phyloP scores from a whole-genome alignment of 2,329 filamentous ascomycete species.

The Penicillium sp. region DNA sequence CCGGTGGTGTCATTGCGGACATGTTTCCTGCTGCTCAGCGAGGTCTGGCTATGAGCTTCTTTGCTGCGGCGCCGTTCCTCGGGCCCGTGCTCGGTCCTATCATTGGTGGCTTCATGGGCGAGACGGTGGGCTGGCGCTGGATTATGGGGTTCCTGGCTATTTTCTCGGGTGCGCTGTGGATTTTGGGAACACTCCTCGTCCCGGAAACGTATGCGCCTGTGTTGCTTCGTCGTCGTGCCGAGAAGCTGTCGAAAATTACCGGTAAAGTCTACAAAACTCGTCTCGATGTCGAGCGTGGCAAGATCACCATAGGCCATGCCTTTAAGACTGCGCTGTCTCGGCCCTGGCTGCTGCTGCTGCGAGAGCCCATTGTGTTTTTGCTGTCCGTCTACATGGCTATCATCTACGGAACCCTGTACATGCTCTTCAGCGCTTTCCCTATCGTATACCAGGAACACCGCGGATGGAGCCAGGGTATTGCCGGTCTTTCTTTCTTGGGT shows the following conservation, averaged over 20 bases:
- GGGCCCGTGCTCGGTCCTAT: conserved; percentile 64
- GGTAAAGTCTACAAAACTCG: conserved; percentile 47
- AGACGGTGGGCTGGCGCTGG: conserved; percentile 66
- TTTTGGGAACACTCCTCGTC: conserved; percentile 26
- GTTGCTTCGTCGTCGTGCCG: conserved; percentile 48
- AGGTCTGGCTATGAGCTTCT: conserved; percentile 59
- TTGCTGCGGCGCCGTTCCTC: conserved; percentile 64
- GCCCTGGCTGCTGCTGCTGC: conserved; percentile 47
- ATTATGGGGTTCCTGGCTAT: conserved; percentile 60
- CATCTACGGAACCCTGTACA: conserved; percentile 51
- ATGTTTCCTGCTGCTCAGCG: conserved; percentile 54
- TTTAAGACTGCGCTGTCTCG: conserved; percentile 48
- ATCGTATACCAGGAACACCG: conserved; percentile 47
- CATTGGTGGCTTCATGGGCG: conserved; percentile 62
- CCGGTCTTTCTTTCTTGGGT: conserved; percentile 48
- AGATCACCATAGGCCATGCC: conserved; percentile 34
- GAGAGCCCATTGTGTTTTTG: conserved; percentile 49
- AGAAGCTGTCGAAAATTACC: conserved; percentile 45
- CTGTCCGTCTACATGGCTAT: conserved; percentile 51
- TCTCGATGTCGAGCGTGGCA: conserved; percentile 40
- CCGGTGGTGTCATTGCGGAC: conserved; percentile 60
- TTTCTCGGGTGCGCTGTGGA: conserved; percentile 59
- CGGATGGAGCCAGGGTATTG: conserved; percentile 45
- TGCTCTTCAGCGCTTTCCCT: conserved; percentile 51
- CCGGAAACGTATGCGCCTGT: conserved; percentile 47